Evolutionary conservation across 495 filamentous ascomycete genomes (phyloP).

Genomic region (Aspergillus kassunensis): DNA sequence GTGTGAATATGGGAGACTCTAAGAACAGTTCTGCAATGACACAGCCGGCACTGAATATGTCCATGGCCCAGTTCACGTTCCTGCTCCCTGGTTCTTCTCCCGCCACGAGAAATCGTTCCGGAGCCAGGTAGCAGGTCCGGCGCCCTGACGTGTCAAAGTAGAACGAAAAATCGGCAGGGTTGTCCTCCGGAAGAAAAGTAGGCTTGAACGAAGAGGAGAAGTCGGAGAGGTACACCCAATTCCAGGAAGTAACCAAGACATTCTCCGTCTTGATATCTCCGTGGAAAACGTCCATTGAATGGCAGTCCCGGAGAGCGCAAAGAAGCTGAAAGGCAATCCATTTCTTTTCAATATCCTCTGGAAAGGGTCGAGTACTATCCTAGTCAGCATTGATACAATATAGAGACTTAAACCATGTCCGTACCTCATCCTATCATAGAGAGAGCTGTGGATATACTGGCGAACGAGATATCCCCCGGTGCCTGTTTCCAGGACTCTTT

Average conservation of each 20-base stretch:
- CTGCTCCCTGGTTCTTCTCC: constrained; percentile 62
- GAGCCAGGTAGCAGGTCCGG: constrained; percentile 94
- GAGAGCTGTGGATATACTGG: constrained; percentile 91
- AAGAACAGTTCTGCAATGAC: constrained; percentile 97
- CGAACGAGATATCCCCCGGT: constrained; percentile 92
- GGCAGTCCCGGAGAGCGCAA: constrained; percentile 88
- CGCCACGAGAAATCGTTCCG: constrained; percentile 79
- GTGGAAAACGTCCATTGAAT: constrained; percentile 86
- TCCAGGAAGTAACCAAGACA: constrained; percentile 95
- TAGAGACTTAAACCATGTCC: background rate
- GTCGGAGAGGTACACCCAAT: constrained; percentile 96
- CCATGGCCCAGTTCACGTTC: constrained; percentile 89
- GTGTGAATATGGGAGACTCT: constrained; percentile 88
- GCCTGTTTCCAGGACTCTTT: constrained; percentile 83
- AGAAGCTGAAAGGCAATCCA: constrained; percentile 97
- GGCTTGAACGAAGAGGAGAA: constrained; percentile 96
- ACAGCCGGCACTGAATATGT: constrained; percentile 95
- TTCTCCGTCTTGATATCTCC: constrained; percentile 99
- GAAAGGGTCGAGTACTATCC: constrained; percentile 86
- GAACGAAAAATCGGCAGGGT: constrained; percentile 95
- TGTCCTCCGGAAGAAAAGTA: constrained; percentile 91
- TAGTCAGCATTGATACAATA: constrained; percentile 13
- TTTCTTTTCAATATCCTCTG: constrained; percentile 97
- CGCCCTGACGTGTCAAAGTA: constrained; percentile 93
- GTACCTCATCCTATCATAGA: constrained; percentile 91